These are phyloP conservation scores for Penicillium olsonii DNA, from an alignment of 2,329 filamentous ascomycete genomes.

Conservation along the genomic window DNA sequence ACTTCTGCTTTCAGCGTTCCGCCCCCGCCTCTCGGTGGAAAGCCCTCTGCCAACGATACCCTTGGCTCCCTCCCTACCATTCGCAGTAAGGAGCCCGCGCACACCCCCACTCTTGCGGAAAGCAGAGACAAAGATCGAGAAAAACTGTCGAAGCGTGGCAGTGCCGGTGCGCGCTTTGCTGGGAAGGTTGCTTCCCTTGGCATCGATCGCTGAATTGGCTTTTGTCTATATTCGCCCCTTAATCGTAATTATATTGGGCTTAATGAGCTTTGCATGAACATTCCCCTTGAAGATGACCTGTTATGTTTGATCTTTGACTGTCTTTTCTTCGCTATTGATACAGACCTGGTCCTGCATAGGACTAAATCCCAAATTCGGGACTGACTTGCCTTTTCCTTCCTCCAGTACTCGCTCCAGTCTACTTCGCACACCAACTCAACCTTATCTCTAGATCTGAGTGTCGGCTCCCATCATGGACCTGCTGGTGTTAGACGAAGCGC, in stretches of 20 bases:
- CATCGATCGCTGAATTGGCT: constrained; percentile 39
- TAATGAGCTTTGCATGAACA: constrained; percentile 27
- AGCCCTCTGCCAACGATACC: constrained; percentile 52
- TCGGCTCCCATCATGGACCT: too few species aligned
- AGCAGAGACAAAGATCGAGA: constrained; percentile 67
- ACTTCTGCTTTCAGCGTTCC: constrained; percentile 26
- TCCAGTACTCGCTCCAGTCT: too few species aligned
- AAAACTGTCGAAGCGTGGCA: constrained; percentile 75
- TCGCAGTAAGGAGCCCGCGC: constrained; percentile 32
- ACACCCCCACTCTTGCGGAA: constrained; percentile 34
- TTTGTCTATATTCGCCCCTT: constrained; percentile 8
- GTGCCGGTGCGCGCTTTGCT: constrained; percentile 70
- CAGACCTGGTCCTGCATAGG: background rate
- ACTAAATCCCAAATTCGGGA: constrained; percentile 1
- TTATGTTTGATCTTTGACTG: background rate
- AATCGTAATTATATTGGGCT: constrained; percentile 22
- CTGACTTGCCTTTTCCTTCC: background rate
- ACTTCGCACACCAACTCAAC: too few species aligned
- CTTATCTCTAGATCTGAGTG: too few species aligned
- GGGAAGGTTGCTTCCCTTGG: constrained; percentile 49
- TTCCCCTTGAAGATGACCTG: constrained; percentile 18
- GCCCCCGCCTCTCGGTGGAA: constrained; percentile 45
- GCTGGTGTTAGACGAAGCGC: too few species aligned
- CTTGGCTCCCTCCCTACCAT: constrained; percentile 63
- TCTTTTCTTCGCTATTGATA: background rate